Evolutionary conservation across 306 rosid genomes (phyloP), one percentile per base, ranked within the genome.

Genomic region (Ormosia emarginata): DNA sequence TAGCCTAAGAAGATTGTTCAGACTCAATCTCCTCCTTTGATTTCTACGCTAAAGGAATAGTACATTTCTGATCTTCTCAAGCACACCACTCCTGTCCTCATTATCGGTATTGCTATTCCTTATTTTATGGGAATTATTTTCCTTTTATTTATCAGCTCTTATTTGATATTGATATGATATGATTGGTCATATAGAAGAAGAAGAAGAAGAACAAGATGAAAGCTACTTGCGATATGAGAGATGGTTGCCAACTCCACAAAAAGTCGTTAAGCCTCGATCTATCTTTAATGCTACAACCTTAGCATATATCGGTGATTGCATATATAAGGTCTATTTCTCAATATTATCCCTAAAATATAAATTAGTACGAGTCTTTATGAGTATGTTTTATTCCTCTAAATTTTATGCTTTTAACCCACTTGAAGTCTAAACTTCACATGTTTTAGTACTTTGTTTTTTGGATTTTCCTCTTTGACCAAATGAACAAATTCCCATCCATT

Each of bases 231-330:
- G 97, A 37, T 91, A 78, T 15, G 98, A 95, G 30, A 87, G 52
- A 56, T 95, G 98, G 98, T 77, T 90, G 37, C 98, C 98, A 50
- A 86, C 79, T 84, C 90, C 97, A 50, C 94, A 97, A 1, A 91
- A 90, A 87, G 94, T 93, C 11, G 86, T 81, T 71, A 95, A 93
- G 88, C 97, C 98, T 80, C 90, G 92, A 7, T 93, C 97, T 0
- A 81, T 89, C 7, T 85, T 90, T 65, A 93, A 93, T 67, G 97
- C 98, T 57, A 88, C 95, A 5, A 78, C 97, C 50, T 86, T 95
- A 64, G 98, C 98, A 9, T 94, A 94, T 74, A 70, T 92, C 29
- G 98, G 98, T 10, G 98, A 91, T 65, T 89, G 94, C 85, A 89
- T 93, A 71, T 95, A 90, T 63, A 97, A 95, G 97, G 98, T 92